These are phyloP conservation scores for Diaporthe citriasiana DNA, from an alignment of 2,329 filamentous ascomycete species.

Conservation along the genomic window DNA sequence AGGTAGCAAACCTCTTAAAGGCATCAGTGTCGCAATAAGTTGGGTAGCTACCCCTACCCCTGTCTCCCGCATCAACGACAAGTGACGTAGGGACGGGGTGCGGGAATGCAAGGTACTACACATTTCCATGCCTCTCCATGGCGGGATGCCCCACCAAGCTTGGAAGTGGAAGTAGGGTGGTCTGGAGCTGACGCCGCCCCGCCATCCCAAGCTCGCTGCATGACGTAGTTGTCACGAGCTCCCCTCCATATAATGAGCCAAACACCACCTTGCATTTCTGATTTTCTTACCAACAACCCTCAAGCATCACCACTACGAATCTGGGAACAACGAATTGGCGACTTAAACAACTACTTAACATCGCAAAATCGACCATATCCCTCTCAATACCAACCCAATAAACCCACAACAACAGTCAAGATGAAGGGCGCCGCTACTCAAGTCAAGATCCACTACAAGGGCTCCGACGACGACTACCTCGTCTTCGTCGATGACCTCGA, in stretches of 20 bases:
- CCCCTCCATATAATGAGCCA: conserved; percentile 40
- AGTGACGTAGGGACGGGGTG: conserved; percentile 42
- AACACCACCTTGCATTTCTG: conserved; percentile 12
- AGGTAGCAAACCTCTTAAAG: not conserved
- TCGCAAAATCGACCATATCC: conserved; percentile 16
- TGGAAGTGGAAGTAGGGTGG: conserved; percentile 35
- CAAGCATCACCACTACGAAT: conserved; percentile 35
- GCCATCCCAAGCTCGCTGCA: conserved; percentile 26
- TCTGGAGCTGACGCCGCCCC: conserved; percentile 34
- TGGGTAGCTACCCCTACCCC: conserved; percentile 41
- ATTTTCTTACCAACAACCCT: not conserved
- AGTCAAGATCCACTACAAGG: conserved; percentile 90
- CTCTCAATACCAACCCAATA: conserved; percentile 36
- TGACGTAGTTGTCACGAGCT: conserved; percentile 43
- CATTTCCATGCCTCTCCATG: conserved; percentile 6
- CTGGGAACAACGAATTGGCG: conserved; percentile 26
- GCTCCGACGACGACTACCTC: conserved; percentile 71
- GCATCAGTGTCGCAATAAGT: not conserved
- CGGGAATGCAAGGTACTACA: conserved; percentile 36
- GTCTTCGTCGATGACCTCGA: conserved; percentile 73
- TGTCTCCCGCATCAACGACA: conserved; percentile 23
- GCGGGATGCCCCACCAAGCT: conserved; percentile 34
- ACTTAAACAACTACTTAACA: conserved; percentile 40
- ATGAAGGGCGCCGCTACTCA: conserved; percentile 72
- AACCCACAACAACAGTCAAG: conserved; percentile 34